Conservation (phyloP, 1,139 yeast genomes). For the Diutina siamensis region DNA sequence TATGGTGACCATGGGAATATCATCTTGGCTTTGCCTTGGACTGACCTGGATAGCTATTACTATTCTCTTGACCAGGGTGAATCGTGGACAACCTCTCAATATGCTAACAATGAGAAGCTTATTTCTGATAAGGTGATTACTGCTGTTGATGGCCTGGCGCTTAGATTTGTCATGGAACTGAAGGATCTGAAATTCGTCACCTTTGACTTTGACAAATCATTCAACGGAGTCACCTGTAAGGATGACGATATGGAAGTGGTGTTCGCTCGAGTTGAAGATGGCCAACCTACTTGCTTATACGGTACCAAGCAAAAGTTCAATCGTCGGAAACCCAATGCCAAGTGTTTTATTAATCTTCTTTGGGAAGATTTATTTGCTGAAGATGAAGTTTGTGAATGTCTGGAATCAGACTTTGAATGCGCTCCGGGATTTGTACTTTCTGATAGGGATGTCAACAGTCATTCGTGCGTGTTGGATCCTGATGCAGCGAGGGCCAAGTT, state of each 20-base stretch:
- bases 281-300: conserved; percentile 51
- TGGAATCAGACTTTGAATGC: conserved; percentile 64
- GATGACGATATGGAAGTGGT: conserved; percentile 57
- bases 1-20: conserved; percentile 80
- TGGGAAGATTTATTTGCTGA: conserved; percentile 47
- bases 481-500: conserved; percentile 14
- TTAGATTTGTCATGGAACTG: conserved; percentile 28
- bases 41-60: conserved; percentile 15
- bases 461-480: conserved; percentile 43
- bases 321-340: conserved; percentile 57
- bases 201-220: conserved; percentile 54
- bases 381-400: conserved; percentile 58
- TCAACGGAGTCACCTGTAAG: conserved; percentile 38
- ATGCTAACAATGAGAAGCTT: conserved; percentile 20
- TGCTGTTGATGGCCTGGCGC: conserved; percentile 66
- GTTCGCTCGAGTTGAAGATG: conserved; percentile 41
- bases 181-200: conserved; percentile 17
- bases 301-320: conserved; percentile 61
- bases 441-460: conserved; percentile 21
- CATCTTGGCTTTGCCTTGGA: conserved; percentile 44
- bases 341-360: conserved; percentile 55
- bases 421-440: conserved; percentile 37
- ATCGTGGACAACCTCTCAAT: conserved; percentile 33
- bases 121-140: conserved; percentile 28
- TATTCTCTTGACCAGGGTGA: conserved; percentile 71